phyloP scores from a whole-genome alignment of 2,329 filamentous ascomycete genomes.

The Emergomyces pasteurianus region DNA sequence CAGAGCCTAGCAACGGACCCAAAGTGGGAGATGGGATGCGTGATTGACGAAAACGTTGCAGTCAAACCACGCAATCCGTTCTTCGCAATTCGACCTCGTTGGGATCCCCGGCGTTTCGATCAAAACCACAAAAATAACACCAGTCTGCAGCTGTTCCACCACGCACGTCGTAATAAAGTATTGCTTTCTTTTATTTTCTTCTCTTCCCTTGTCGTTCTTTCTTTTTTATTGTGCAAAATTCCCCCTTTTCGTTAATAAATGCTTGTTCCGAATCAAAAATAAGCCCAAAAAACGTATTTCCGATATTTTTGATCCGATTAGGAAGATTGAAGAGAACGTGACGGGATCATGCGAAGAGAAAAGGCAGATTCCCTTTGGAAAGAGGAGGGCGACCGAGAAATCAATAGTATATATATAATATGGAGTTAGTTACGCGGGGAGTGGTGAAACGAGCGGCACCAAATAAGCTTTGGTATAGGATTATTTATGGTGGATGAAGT shows the following conservation, averaged over 20 bases:
- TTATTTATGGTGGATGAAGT: neutral
- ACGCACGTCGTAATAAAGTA: too few species aligned
- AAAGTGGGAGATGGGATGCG: too few species aligned
- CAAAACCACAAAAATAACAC: too few species aligned
- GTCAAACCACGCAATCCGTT: neutral
- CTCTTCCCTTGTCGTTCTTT: neutral
- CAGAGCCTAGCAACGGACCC: neutral
- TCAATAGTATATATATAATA: neutral
- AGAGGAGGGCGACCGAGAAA: neutral
- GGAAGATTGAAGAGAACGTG: neutral
- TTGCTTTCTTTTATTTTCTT: neutral
- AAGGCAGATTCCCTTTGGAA: neutral
- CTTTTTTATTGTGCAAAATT: neutral
- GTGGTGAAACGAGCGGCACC: slow-evolving; percentile 1
- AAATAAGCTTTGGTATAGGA: neutral
- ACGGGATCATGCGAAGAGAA: neutral
- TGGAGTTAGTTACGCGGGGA: neutral
- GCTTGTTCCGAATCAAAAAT: neutral
- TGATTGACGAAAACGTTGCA: neutral
- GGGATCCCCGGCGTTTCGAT: too few species aligned
- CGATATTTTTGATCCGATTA: neutral
- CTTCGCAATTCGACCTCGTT: too few species aligned
- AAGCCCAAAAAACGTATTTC: neutral
- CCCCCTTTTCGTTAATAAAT: neutral
- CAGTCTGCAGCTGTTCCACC: too few species aligned